Percentiles rank a stretch among this genome's conserved stretches.
Conservation (phyloP, 495 filamentous ascomycete genomes). For the Friedmanniomyces simplex region DNA sequence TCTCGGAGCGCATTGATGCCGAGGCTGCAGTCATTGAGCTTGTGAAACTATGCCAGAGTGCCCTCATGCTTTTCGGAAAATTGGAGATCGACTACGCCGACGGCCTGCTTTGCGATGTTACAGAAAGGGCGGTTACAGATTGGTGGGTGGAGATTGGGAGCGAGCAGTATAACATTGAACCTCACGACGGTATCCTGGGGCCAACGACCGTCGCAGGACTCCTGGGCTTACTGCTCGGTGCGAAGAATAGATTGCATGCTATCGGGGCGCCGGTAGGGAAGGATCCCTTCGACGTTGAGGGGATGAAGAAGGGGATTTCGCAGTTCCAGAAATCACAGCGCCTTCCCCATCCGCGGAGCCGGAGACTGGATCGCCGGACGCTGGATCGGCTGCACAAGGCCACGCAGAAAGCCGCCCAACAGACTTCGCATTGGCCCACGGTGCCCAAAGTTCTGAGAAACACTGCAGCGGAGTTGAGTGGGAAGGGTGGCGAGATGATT, state of each 20-base stretch:
- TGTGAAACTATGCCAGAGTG: conserved; percentile 85
- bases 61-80: conserved; percentile 78
- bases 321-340: conserved; percentile 87
- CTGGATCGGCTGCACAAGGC: conserved; percentile 66
- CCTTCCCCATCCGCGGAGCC: conserved; percentile 48
- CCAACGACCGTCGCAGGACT: conserved; percentile 87
- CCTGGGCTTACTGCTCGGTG: conserved; percentile 78
- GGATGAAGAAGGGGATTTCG: conserved; percentile 69
- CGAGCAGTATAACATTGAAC: conserved; percentile 82
- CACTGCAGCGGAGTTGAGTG: conserved; percentile 84
- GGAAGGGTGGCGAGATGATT: conserved; percentile 90
- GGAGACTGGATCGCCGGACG: conserved; percentile 73
- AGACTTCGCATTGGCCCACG: conserved; percentile 32
- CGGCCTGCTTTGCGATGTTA: conserved; percentile 84
- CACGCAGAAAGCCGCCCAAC: conserved; percentile 79
- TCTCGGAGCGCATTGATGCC: conserved; percentile 66
- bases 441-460: conserved; percentile 87
- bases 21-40: conserved; percentile 73
- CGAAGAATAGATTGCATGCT: conserved; percentile 73
- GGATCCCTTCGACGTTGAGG: conserved; percentile 79
- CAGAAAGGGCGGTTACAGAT: conserved; percentile 78
- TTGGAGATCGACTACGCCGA: conserved; percentile 84
- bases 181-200: conserved; percentile 80
- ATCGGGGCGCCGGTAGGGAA: conserved; percentile 78
- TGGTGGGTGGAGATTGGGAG: conserved; percentile 96